Conservation (phyloP, 176 grass and related monocot species). For the Calamus simplicifolius region DNA sequence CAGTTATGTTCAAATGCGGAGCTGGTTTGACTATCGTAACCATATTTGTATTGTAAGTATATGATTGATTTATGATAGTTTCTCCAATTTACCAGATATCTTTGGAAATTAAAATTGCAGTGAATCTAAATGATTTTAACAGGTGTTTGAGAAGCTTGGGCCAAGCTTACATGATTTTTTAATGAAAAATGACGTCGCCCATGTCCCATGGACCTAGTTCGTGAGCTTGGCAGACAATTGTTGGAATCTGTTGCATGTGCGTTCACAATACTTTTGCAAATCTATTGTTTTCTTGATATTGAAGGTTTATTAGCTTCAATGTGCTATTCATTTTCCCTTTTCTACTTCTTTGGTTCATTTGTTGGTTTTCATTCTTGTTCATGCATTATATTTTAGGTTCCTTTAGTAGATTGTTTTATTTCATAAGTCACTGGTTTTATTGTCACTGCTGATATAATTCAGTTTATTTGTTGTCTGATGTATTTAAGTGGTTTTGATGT, state of each 20-base stretch:
- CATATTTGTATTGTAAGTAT: slow-evolving; percentile 56
- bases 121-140: slow-evolving; percentile 45
- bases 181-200: slow-evolving; percentile 45
- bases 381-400: no score
- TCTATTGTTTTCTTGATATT: slow-evolving; percentile 1
- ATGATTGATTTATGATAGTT: slow-evolving; percentile 38
- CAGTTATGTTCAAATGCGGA: slow-evolving; percentile 66
- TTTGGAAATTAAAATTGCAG: slow-evolving; percentile 25
- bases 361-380: background rate
- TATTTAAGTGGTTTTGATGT: no score
- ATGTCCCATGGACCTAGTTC: slow-evolving; percentile 63
- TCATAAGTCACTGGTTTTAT: no score
- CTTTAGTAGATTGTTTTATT: no score
- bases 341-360: background rate
- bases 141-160: slow-evolving; percentile 77
- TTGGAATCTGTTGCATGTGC: slow-evolving; percentile 81
- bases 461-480: no score
- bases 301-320: background rate
- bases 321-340: background rate
- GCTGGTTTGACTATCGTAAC: slow-evolving; percentile 70
- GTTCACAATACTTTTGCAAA: slow-evolving; percentile 35
- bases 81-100: slow-evolving; percentile 25
- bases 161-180: slow-evolving; percentile 73
- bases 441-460: no score
- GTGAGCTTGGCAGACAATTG: slow-evolving; percentile 55